A percentile compares a stretch with the other conserved stretches of the same genome.
phyloP scores from a whole-genome alignment of 257 asterid species.

The Solanum piurae region DNA sequence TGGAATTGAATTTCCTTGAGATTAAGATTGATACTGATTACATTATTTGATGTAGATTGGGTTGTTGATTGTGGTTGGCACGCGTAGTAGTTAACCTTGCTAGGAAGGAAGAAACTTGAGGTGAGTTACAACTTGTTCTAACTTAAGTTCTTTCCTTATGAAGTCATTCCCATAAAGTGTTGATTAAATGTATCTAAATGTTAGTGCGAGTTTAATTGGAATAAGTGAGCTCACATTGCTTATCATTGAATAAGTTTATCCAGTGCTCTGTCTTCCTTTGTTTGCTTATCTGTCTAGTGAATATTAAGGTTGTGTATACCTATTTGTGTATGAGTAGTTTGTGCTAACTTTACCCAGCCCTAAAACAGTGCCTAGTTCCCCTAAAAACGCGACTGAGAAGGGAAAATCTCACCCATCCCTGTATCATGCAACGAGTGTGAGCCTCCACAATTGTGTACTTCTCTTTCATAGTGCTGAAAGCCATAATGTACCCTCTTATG shows the following conservation, averaged over 20 bases:
- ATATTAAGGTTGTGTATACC: background rate
- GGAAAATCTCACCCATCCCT: background rate
- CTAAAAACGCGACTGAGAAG: background rate
- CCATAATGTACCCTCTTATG: background rate
- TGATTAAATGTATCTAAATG: background rate
- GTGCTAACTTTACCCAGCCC: background rate
- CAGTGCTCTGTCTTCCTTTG: background rate
- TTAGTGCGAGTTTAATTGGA: background rate
- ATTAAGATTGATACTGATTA: background rate
- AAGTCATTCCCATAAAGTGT: background rate
- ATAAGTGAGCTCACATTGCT: background rate
- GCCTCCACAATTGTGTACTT: background rate
- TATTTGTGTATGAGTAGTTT: background rate
- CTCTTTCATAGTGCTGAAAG: background rate
- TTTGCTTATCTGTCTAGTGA: background rate
- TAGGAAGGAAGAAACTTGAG: background rate
- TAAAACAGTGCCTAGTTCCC: background rate
- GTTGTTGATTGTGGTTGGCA: background rate
- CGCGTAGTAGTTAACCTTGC: background rate
- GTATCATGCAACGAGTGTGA: background rate
- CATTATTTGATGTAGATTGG: background rate
- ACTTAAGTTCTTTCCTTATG: background rate
- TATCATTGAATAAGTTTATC: background rate
- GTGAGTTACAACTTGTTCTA: background rate
- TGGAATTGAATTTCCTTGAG: background rate